phyloP scores from a whole-genome alignment of 768 basidiomycete species.

The Gelatoporia subvermispora region DNA sequence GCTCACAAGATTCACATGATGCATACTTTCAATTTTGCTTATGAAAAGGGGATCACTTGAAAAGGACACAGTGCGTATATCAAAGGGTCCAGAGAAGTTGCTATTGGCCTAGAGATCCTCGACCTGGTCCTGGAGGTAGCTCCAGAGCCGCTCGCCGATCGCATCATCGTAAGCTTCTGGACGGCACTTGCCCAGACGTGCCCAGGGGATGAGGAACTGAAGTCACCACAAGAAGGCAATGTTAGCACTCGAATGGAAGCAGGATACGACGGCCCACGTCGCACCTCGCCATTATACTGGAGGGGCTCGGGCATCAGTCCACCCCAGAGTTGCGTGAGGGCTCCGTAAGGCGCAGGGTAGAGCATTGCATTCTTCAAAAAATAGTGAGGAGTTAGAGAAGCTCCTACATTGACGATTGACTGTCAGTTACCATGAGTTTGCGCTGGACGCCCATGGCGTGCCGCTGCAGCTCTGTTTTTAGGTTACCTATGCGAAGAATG shows the following conservation, averaged over 20 bases:
- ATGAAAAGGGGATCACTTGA: too few species aligned
- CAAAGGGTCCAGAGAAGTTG: too few species aligned
- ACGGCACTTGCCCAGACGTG: constrained; percentile 17
- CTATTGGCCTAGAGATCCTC: constrained; percentile 1
- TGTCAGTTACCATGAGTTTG: constrained; percentile 12
- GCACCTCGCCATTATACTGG: constrained; percentile 36
- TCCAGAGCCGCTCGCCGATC: constrained; percentile 17
- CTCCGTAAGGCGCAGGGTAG: constrained; percentile 24
- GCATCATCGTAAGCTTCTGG: constrained; percentile 16
- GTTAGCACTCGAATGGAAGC: too few species aligned
- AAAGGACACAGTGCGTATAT: too few species aligned
- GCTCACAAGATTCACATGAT: too few species aligned
- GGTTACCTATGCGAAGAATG: constrained; percentile 13
- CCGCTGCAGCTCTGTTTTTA: constrained; percentile 12
- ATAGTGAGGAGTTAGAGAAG: background rate
- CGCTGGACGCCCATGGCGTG: constrained; percentile 4
- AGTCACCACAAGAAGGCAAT: background rate
- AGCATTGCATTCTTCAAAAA: constrained; percentile 10
- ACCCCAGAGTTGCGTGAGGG: constrained; percentile 24
- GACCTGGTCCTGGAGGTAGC: constrained; percentile 19
- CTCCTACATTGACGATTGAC: constrained; percentile 16
- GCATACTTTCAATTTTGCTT: too few species aligned
- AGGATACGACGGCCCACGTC: too few species aligned
- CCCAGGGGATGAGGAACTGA: constrained; percentile 22
- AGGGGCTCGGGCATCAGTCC: constrained; percentile 33